These are phyloP conservation scores for Epichloe coenophiala DNA, from an alignment of 2,329 filamentous ascomycete genomes.

Conservation along the genomic window DNA sequence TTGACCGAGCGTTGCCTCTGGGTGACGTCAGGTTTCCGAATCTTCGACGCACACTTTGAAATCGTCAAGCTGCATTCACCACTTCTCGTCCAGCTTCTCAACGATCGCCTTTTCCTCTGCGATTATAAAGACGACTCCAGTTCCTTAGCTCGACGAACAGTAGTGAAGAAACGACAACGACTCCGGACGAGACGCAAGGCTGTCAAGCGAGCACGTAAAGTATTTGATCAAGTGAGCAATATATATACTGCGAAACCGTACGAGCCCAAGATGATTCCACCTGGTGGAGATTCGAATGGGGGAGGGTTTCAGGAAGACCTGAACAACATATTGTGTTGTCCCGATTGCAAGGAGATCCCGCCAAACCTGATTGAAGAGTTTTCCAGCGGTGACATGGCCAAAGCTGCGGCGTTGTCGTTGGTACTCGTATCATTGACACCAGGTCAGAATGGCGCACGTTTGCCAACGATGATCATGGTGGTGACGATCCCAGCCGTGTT, in stretches of 20 bases:
- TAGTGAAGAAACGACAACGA: conserved; percentile 20
- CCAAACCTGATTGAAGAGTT: conserved; percentile 90
- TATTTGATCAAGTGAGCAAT: conserved; percentile 27
- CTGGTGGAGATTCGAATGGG: conserved; percentile 19
- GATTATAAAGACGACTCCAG: conserved; percentile 8
- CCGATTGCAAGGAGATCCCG: conserved; percentile 83
- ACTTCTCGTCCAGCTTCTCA: conserved; percentile 48
- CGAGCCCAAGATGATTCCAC: conserved; percentile 32
- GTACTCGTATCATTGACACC: conserved; percentile 84
- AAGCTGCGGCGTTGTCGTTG: conserved; percentile 81
- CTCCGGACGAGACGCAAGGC: conserved; percentile 21
- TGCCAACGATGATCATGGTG: conserved; percentile 92
- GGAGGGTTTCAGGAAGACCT: conserved; percentile 56
- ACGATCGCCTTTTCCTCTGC: conserved; percentile 26
- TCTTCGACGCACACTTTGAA: background rate
- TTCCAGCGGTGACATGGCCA: conserved; percentile 76
- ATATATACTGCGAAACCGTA: conserved; percentile 30
- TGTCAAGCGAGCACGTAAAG: conserved; percentile 21
- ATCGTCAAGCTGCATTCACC: conserved; percentile 59
- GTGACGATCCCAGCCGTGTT: conserved; percentile 94
- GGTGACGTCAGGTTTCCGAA: background rate
- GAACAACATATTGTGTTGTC: conserved; percentile 73
- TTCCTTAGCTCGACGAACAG: conserved; percentile 10
- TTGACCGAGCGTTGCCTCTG: background rate
- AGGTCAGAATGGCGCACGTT: conserved; percentile 98